Conservation (phyloP, 208 protist species). For the Trichomonas tenax region DNA sequence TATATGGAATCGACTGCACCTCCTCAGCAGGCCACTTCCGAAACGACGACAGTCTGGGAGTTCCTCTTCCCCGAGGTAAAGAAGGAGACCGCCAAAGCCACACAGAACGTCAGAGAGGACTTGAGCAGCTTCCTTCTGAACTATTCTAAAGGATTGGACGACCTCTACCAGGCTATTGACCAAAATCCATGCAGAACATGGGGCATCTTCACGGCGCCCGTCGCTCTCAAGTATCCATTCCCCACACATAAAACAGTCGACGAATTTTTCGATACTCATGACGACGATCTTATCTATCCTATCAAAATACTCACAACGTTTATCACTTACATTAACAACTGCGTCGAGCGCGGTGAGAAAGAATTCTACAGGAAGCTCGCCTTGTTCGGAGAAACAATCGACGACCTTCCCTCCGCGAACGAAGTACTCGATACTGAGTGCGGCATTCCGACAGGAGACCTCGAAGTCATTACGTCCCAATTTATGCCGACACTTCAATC, state of each 20-base stretch:
- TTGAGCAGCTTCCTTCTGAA: neutral
- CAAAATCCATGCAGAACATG: slow-evolving; percentile 1
- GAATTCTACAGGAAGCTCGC: neutral
- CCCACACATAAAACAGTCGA: neutral
- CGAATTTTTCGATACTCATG: slow-evolving; percentile 14
- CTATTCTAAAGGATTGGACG: neutral
- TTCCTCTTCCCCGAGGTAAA: neutral
- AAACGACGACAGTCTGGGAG: neutral
- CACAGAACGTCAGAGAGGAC: neutral
- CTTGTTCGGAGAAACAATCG: neutral
- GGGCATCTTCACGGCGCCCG: neutral
- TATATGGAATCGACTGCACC: neutral
- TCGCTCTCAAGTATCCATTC: neutral
- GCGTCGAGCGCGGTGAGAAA: neutral
- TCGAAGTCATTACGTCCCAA: neutral
- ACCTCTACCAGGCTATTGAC: neutral
- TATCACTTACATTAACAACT: neutral
- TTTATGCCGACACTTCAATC: neutral
- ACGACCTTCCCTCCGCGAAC: neutral
- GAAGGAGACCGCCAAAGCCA: neutral
- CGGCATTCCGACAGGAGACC: neutral
- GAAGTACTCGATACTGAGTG: neutral
- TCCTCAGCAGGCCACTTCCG: neutral
- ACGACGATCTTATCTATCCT: neutral
- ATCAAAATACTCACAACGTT: neutral